A percentile compares a stretch with the other conserved stretches of the same genome.
Conservation (phyloP, 2,329 filamentous ascomycete genomes). For the Aureobasidium pullulans region DNA sequence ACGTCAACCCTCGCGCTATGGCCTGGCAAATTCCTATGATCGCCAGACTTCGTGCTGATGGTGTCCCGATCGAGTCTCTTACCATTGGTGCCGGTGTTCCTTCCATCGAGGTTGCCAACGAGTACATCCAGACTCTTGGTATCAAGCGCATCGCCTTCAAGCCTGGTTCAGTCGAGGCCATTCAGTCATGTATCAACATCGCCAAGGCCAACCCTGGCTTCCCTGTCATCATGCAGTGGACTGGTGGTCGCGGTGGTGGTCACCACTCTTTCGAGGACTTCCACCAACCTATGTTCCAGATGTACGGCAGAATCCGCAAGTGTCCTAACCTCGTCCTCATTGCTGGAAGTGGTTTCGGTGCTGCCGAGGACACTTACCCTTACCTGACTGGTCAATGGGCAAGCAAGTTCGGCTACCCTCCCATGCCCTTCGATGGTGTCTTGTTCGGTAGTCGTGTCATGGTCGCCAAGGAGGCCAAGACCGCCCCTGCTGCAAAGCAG, state of each 20-base stretch:
- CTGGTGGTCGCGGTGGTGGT: conserved; percentile 84
- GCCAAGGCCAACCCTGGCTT: conserved; percentile 90
- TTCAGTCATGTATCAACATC: conserved; percentile 85
- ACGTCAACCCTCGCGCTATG: conserved; percentile 84
- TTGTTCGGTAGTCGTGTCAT: conserved; percentile 90
- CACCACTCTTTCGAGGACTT: conserved; percentile 96
- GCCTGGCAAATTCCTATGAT: conserved; percentile 86
- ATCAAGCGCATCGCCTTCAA: conserved; percentile 94
- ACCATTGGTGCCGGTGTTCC: conserved; percentile 91
- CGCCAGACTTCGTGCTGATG: conserved; percentile 70
- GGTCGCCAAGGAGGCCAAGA: conserved; percentile 88
- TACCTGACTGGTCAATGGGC: conserved; percentile 88
- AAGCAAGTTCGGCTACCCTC: conserved; percentile 75
- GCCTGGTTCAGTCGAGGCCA: conserved; percentile 80
- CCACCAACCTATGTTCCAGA: conserved; percentile 81
- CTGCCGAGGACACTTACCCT: conserved; percentile 82
- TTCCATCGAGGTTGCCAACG: conserved; percentile 84
- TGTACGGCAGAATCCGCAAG: conserved; percentile 83
- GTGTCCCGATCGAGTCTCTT: conserved; percentile 83
- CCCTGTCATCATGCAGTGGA: conserved; percentile 92
- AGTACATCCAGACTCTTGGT: conserved; percentile 87
- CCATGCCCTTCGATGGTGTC: conserved; percentile 91
- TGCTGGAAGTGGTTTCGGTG: conserved; percentile 86
- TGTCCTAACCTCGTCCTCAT: conserved; percentile 82
- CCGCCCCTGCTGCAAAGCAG: conserved; percentile 78